Base-by-base conservation (phyloP, 495 filamentous ascomycete species). In the Trichoderma erinaceum region DNA sequence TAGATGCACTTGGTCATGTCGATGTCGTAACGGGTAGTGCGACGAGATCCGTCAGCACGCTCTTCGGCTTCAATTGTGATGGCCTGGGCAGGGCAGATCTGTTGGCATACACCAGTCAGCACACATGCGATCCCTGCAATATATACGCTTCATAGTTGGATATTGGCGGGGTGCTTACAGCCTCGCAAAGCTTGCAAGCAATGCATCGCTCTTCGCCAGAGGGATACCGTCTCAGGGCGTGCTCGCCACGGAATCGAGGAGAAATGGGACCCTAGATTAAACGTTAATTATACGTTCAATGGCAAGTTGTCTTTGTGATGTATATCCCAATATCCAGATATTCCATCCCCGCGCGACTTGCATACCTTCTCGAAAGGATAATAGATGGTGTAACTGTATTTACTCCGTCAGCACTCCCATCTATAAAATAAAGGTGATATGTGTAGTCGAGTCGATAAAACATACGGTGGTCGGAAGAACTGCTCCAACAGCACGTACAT, bases 1-100 rank as follows among this genome's bases (percentile, higher is more conserved):
- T 98, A 99, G 77, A 99, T 99, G 81, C 95, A 99, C 84, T 99
- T 99, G 76, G 95, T 98, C 95, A 99, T 99, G 84, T 99, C 95
- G 78, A 99, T 97, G 81, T 99, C 95, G 81, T 99, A 99, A 75
- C 93, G 87, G 65, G 94, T 97, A 63, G 95, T 99, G 73, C 95
- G 86, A 75, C 95, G 86, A 72, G 91, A 95, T 58, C 95, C 95
- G 74, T 99, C 95, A 74, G 89, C 91, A 79, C 95, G 92, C 82
- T 99, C 95, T 75, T 99, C 95, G 63, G 95, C 96, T 81, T 99
- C 95, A 73, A 99, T 99, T 27, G 94, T 98, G 77, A 98, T 99
- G 71, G 93, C 93, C 79, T 93, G 88, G 27, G 95, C 95, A 15
- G 95, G 95, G 84, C 95, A 99, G 78, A 99, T 89, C 83, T 86